phyloP scores from a whole-genome alignment of 148 eudicot genomes.

The Fallopia convolvulus region DNA sequence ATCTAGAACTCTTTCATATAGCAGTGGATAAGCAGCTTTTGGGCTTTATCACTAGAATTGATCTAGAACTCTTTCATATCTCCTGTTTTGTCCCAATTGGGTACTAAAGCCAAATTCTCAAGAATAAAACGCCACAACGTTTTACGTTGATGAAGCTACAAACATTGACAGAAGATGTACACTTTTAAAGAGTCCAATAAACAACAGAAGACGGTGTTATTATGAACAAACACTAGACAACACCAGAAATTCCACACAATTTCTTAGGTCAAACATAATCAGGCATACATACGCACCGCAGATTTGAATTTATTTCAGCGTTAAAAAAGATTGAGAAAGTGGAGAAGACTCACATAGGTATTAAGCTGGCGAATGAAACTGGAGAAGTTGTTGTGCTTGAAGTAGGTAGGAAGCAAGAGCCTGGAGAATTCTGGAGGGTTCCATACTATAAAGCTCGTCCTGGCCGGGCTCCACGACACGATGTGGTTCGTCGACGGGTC shows the following conservation, averaged over 20 bases:
- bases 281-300: background rate
- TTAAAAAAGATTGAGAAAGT: background rate
- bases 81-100: background rate
- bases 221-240: background rate
- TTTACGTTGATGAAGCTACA: too few relatives aligned
- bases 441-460: conserved; percentile 74
- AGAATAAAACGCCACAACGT: background rate
- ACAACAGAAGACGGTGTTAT: background rate
- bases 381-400: conserved; percentile 86
- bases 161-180: background rate
- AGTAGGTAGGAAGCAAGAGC: conserved; percentile 60
- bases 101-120: background rate
- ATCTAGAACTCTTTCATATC: background rate
- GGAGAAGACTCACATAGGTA: conserved; percentile 47
- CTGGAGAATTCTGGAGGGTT: conserved; percentile 81
- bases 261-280: background rate
- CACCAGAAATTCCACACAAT: background rate
- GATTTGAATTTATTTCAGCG: background rate
- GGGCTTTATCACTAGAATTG: background rate
- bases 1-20: too few relatives aligned
- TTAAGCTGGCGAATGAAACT: conserved; percentile 96
- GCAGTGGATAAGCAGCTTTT: background rate
- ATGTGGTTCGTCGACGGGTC: conserved; percentile 59
- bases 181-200: conserved; percentile 1
- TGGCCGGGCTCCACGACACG: conserved; percentile 58